These are phyloP conservation scores for Paraphaeosphaeria sporulosa DNA, from an alignment of 2,329 filamentous ascomycete genomes.

Conservation along the genomic window DNA sequence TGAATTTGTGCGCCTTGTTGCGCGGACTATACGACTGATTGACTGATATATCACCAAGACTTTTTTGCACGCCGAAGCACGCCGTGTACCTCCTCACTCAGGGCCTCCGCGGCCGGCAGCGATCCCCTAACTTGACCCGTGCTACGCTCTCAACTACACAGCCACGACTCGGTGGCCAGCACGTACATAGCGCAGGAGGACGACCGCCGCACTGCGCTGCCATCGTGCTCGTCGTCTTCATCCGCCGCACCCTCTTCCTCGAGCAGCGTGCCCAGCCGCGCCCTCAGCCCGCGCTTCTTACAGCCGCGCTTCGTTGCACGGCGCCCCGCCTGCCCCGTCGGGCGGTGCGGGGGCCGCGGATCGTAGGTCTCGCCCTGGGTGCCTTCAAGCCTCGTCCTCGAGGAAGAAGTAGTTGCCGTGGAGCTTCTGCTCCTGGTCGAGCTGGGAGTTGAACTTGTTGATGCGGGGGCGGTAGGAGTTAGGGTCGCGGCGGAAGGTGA, in stretches of 20 bases:
- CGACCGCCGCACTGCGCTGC: constrained; percentile 67
- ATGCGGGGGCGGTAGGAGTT: constrained; percentile 96
- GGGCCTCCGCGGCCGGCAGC: constrained; percentile 18
- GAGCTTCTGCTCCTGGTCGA: constrained; percentile 97
- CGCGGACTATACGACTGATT: not conserved
- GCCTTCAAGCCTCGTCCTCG: constrained; percentile 81
- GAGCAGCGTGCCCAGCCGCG: constrained; percentile 44
- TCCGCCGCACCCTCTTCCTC: constrained; percentile 64
- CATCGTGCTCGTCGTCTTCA: constrained; percentile 71
- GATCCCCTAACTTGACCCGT: constrained; percentile 66
- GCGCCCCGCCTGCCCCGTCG: constrained; percentile 51
- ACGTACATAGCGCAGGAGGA: constrained; percentile 63
- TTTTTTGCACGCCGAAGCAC: constrained; percentile 4
- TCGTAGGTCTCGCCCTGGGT: constrained; percentile 60
- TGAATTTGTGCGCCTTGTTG: not conserved
- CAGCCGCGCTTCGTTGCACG: constrained; percentile 47
- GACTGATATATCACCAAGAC: not conserved
- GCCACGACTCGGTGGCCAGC: not conserved
- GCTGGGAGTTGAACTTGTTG: constrained; percentile 95
- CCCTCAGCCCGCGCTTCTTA: constrained; percentile 43
- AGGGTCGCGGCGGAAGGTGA: constrained; percentile 98
- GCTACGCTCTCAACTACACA: constrained; percentile 5
- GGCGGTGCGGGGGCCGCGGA: constrained; percentile 43
- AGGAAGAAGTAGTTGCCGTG: constrained; percentile 97
- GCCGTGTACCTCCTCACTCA: not conserved